Evolutionary conservation across 1,139 yeast species (phyloP).

Genomic region (Debaryomyces sp.): DNA sequence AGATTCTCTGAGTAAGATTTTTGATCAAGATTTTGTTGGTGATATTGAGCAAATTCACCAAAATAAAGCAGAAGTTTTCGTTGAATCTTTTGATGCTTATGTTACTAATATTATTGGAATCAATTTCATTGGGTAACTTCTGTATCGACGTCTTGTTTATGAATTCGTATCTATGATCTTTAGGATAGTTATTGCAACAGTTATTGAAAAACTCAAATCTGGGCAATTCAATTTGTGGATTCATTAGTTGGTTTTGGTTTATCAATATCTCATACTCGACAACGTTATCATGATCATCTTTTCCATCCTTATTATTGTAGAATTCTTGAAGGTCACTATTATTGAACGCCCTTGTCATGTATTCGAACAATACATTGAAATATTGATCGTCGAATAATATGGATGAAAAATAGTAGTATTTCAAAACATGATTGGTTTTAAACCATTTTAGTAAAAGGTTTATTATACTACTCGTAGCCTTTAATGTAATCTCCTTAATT

Average conservation of each 20-base stretch:
- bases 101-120: constrained; percentile 30
- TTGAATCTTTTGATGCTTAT: constrained; percentile 39
- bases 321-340: constrained; percentile 35
- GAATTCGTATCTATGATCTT: constrained; percentile 21
- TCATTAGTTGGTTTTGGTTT: constrained; percentile 44
- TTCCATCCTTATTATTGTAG: constrained; percentile 8
- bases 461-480: constrained; percentile 61
- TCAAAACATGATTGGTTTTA: constrained; percentile 72
- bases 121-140: constrained; percentile 29
- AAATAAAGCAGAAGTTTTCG: constrained; percentile 44
- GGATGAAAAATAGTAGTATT: constrained; percentile 73
- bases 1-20: constrained; percentile 53
- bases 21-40: constrained; percentile 49
- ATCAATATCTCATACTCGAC: constrained; percentile 39
- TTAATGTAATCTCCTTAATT: constrained; percentile 65
- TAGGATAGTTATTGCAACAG: constrained; percentile 31
- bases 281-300: constrained; percentile 24
- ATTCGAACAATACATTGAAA: constrained; percentile 46
- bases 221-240: constrained; percentile 47
- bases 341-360: constrained; percentile 41
- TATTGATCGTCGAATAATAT: constrained; percentile 74
- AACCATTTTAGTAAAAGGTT: constrained; percentile 71
- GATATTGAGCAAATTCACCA: constrained; percentile 47
- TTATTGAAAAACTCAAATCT: constrained; percentile 47
- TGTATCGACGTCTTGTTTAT: constrained; percentile 33